Conservation (phyloP, 2,329 filamentous ascomycete species). For the Tolypocladium capitatum region DNA sequence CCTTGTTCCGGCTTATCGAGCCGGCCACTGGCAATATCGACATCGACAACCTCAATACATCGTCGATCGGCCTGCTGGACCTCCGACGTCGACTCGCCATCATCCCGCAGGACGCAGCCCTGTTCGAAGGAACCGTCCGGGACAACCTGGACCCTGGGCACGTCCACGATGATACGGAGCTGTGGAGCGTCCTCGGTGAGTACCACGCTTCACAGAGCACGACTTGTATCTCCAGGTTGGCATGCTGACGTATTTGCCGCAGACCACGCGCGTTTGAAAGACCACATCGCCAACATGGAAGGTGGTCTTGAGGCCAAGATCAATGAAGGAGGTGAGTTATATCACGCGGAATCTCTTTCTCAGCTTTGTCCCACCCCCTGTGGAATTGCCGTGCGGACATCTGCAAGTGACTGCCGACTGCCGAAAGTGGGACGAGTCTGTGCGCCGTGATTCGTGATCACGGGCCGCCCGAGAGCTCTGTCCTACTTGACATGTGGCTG, state of each 20-base stretch:
- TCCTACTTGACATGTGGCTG: background rate
- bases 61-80: conserved; percentile 78
- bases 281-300: conserved; percentile 75
- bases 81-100: conserved; percentile 83
- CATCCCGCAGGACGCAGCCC: conserved; percentile 91
- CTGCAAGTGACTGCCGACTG: background rate
- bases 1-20: conserved; percentile 93
- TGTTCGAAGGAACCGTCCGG: conserved; percentile 85
- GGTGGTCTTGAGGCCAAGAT: conserved; percentile 83
- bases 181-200: conserved; percentile 90
- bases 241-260: conserved; percentile 5
- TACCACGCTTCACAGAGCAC: conserved; percentile 10
- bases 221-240: background rate
- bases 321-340: conserved; percentile 75
- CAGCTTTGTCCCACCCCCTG: background rate
- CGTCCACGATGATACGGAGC: conserved; percentile 89
- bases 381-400: background rate
- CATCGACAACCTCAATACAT: conserved; percentile 83
- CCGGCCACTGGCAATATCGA: conserved; percentile 68
- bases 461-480: background rate
- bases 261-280: conserved; percentile 90
- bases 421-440: background rate
- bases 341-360: background rate
- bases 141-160: conserved; percentile 94
- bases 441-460: background rate